Evolutionary conservation across 2,329 filamentous ascomycete species (phyloP), one percentile per base, ranked within the genome.

Genomic region (Colletotrichum euphorbiae): DNA sequence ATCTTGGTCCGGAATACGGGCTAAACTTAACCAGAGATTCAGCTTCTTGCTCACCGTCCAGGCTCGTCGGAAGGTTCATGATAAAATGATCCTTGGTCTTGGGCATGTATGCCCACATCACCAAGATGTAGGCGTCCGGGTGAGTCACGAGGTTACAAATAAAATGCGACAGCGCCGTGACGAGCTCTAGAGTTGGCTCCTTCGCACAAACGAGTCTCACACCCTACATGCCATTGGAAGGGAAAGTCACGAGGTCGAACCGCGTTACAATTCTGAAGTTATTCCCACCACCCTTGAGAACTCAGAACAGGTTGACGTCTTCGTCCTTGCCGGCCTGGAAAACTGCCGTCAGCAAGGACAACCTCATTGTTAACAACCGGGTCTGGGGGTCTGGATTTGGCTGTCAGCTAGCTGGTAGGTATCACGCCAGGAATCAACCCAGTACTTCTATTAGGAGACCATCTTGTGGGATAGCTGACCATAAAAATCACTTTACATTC

Each of bases 231-330:
- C 46, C 40, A n/a, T 52, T 43, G 4, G 43, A 40, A 28, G 52
- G 62, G 11, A 52, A 69, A 0, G 46, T 54, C 28, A 4, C 17
- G 36, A 81, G 57, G 52, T 58, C 58, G 36, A 52, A 67, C n/a
- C 51, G 36, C 5, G 79, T 75, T 2, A 78, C 77, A 68, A 81
- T 74, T 48, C 82, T 82, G 51, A 83, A 82, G 71, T 85, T 85
- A 72, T 79, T 81, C 21, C 78, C 77, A 21, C 82, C 83, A n/a
- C 82, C 84, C 52, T 80, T 80, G 3, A 84, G 75, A 2, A 82
- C 83, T 59, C 75, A 77, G 71, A 74, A 85, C 1, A 85, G 76
- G 62, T 84, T 81, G 0, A 74, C 36, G 63, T 84, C 76, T 3
- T 75, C 62, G 0, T 69, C 63, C 1, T 66, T 69, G 51, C 79